Percentiles rank a stretch among this genome's conserved stretches.
phyloP scores from a whole-genome alignment of 805 yeast species.

The Isabelozyma heimii region DNA sequence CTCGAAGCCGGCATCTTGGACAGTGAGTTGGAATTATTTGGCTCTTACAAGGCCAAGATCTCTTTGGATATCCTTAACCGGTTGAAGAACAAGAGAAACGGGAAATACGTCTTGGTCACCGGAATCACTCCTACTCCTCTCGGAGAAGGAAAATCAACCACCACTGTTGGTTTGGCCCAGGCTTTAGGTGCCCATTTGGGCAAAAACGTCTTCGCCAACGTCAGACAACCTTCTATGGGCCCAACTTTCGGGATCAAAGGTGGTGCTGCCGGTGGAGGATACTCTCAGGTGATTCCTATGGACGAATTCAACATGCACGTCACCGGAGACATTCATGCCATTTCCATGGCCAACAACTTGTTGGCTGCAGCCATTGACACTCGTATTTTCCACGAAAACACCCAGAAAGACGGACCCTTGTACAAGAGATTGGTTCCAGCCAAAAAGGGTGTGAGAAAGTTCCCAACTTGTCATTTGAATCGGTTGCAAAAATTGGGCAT shows the following conservation, averaged over 20 bases:
- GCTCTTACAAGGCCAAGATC: constrained; percentile 75
- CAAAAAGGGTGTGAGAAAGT: constrained; percentile 66
- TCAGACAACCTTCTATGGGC: constrained; percentile 86
- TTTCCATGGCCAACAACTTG: constrained; percentile 76
- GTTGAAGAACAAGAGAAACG: constrained; percentile 57
- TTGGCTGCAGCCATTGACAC: constrained; percentile 86
- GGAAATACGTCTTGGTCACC: constrained; percentile 72
- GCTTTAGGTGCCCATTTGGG: constrained; percentile 75
- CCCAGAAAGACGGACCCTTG: constrained; percentile 71
- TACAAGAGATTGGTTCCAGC: constrained; percentile 74
- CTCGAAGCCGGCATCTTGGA: constrained; percentile 65
- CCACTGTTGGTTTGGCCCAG: constrained; percentile 80
- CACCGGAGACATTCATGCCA: constrained; percentile 85
- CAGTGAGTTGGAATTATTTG: constrained; percentile 70
- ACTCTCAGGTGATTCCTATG: constrained; percentile 85
- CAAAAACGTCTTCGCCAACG: constrained; percentile 72
- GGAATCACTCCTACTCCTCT: constrained; percentile 86
- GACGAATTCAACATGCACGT: constrained; percentile 85
- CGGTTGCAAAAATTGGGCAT: constrained; percentile 70
- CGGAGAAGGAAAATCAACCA: constrained; percentile 84
- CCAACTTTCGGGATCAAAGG: constrained; percentile 88
- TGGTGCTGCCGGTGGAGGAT: constrained; percentile 92
- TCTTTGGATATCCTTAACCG: constrained; percentile 62
- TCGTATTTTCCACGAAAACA: constrained; percentile 78
- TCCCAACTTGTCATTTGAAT: constrained; percentile 65